Conservation (phyloP, 2,329 filamentous ascomycete species). For the Penicillium aurantiogriseum region DNA sequence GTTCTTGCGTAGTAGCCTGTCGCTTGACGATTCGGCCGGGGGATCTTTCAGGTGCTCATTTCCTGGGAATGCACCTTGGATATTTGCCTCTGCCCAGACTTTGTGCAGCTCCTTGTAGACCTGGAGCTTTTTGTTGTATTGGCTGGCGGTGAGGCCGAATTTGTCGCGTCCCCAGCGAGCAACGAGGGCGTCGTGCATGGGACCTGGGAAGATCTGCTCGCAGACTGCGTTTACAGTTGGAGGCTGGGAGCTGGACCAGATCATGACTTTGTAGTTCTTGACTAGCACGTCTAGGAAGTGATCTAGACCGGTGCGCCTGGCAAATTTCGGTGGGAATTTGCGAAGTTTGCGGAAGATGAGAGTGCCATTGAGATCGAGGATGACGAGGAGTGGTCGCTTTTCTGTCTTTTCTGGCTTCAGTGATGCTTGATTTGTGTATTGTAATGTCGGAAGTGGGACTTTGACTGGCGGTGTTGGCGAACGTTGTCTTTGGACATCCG, state of each 20-base stretch:
- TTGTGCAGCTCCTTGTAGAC: constrained; percentile 81
- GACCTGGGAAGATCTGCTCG: constrained; percentile 57
- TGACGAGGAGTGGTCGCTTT: constrained; percentile 69
- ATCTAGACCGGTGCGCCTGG: constrained; percentile 65
- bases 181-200: constrained; percentile 57
- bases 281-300: constrained; percentile 73
- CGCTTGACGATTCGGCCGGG: not conserved
- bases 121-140: constrained; percentile 72
- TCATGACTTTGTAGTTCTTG: constrained; percentile 71
- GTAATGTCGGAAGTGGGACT: constrained; percentile 55
- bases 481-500: constrained; percentile 6
- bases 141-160: constrained; percentile 62
- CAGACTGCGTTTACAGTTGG: constrained; percentile 65
- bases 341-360: constrained; percentile 69
- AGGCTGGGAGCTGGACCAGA: constrained; percentile 85
- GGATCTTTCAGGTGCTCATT: constrained; percentile 6
- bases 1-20: not conserved
- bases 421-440: constrained; percentile 61
- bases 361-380: constrained; percentile 93
- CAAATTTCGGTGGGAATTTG: constrained; percentile 53
- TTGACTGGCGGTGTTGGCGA: constrained; percentile 14
- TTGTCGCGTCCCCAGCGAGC: constrained; percentile 76
- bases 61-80: constrained; percentile 46
- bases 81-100: constrained; percentile 61
- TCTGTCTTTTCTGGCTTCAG: constrained; percentile 40